A percentile compares a stretch with the other conserved stretches of the same genome.
phyloP scores from a whole-genome alignment of 1,284 basidiomycete species.

The Irpex lacteus region DNA sequence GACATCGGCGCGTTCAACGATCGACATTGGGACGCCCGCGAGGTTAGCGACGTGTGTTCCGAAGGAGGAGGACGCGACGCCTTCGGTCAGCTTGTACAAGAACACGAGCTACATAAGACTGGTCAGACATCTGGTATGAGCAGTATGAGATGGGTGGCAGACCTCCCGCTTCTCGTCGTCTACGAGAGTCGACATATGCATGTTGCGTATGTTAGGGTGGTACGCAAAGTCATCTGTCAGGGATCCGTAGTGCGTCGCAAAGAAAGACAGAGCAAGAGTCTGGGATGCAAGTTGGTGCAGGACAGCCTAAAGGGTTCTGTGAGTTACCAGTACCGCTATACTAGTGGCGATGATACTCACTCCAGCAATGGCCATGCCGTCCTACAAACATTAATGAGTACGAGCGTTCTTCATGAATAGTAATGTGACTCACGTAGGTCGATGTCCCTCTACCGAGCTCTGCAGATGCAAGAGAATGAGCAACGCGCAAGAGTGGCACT shows the following conservation, averaged over 20 bases:
- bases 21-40: conserved; percentile 74
- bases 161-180: conserved; percentile 88
- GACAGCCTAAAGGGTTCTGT: conserved; percentile 59
- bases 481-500: conserved; percentile 2
- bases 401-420: background rate
- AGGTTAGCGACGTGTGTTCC: conserved; percentile 90
- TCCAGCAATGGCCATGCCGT: conserved; percentile 94
- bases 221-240: conserved; percentile 86
- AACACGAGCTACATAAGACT: conserved; percentile 58
- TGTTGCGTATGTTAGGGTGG: conserved; percentile 89
- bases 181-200: conserved; percentile 93
- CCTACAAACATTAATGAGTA: conserved; percentile 43
- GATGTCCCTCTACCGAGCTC: conserved; percentile 90
- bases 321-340: background rate
- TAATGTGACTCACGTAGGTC: conserved; percentile 42
- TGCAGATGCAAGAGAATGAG: conserved; percentile 30
- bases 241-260: conserved; percentile 87
- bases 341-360: conserved; percentile 37
- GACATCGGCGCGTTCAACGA: conserved; percentile 85
- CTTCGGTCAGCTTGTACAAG: conserved; percentile 89
- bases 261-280: conserved; percentile 82
- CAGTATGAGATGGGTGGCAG: conserved; percentile 8
- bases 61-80: conserved; percentile 88
- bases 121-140: conserved; percentile 33
- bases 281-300: conserved; percentile 90